Percentiles rank a stretch among this genome's conserved stretches.
Conservation (phyloP, 768 basidiomycete species). For the Leccinum pellstonianum region DNA sequence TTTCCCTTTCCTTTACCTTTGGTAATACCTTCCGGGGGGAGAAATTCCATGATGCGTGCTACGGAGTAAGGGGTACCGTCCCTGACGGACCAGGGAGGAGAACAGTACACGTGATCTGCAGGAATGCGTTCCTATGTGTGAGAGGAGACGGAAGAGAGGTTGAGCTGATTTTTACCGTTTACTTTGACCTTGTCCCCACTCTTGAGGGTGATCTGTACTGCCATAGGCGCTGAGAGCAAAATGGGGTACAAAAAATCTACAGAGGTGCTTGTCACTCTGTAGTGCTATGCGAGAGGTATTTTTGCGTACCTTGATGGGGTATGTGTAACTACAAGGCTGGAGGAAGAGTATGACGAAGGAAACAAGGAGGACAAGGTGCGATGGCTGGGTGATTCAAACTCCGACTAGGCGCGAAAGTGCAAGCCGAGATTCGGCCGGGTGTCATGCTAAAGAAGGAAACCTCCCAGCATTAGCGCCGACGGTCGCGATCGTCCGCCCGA, state of each 20-base stretch:
- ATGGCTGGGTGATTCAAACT: conserved; percentile 37
- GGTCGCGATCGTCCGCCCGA: not conserved
- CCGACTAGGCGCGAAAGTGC: conserved; percentile 36
- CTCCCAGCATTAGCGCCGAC: not conserved
- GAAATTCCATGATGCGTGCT: conserved; percentile 95
- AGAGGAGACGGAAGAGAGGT: conserved; percentile 16
- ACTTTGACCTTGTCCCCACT: conserved; percentile 82
- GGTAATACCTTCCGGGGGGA: conserved; percentile 72
- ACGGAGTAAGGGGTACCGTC: conserved; percentile 96
- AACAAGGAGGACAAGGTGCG: conserved; percentile 38
- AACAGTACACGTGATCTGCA: conserved; percentile 95
- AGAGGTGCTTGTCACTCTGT: conserved; percentile 3
- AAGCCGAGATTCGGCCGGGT: conserved; percentile 8
- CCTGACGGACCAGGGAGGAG: conserved; percentile 86
- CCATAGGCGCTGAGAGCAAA: conserved; percentile 23
- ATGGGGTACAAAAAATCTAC: conserved; percentile 31
- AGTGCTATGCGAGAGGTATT: conserved; percentile 9
- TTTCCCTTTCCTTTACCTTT: conserved; percentile 67
- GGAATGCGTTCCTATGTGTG: conserved; percentile 33
- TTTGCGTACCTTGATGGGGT: conserved; percentile 23
- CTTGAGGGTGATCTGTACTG: conserved; percentile 58
- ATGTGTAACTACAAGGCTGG: conserved; percentile 23
- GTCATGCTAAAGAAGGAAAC: not conserved
- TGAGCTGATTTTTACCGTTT: conserved; percentile 60
- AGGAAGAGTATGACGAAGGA: conserved; percentile 29